Percentiles rank a stretch among this genome's conserved stretches.
These are phyloP conservation scores for Nannochloropsis salina DNA, from an alignment of 108 stramenopile genomes.

Conservation along the genomic window DNA sequence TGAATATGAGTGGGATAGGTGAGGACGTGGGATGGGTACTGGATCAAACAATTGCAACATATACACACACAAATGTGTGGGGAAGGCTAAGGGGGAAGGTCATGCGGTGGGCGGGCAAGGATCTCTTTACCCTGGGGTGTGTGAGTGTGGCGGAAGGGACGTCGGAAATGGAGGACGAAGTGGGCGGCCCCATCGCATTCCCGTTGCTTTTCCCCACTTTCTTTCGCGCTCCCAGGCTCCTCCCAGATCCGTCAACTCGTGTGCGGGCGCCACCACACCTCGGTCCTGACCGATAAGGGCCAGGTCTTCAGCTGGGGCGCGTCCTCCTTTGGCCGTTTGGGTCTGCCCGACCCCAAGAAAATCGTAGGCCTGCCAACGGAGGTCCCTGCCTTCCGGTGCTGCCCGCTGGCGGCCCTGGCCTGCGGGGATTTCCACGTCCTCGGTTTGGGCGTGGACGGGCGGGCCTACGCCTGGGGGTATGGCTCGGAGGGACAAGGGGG, in stretches of 20 bases:
- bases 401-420: conserved; percentile 25
- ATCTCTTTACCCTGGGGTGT: background rate
- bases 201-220: background rate
- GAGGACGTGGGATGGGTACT: background rate
- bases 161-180: background rate
- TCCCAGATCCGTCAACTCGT: conserved; percentile 25
- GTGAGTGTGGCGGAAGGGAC: too few species aligned
- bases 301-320: conserved; percentile 47
- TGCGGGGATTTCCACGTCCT: conserved; percentile 50
- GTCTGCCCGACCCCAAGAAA: conserved; percentile 39
- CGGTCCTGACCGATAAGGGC: conserved; percentile 38
- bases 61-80: too few species aligned
- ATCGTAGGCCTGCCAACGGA: conserved; percentile 35
- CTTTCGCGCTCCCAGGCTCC: background rate
- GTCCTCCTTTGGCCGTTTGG: conserved; percentile 45
- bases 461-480: conserved; percentile 48
- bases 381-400: conserved; percentile 32
- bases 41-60: too few species aligned
- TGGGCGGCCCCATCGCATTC: background rate
- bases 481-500: conserved; percentile 52
- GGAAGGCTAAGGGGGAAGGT: background rate
- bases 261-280: conserved; percentile 52
- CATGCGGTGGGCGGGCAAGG: background rate
- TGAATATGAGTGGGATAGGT: background rate
- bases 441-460: conserved; percentile 40